phyloP scores from a whole-genome alignment of 768 basidiomycete genomes.

The Boletus rufocinnamomeus region DNA sequence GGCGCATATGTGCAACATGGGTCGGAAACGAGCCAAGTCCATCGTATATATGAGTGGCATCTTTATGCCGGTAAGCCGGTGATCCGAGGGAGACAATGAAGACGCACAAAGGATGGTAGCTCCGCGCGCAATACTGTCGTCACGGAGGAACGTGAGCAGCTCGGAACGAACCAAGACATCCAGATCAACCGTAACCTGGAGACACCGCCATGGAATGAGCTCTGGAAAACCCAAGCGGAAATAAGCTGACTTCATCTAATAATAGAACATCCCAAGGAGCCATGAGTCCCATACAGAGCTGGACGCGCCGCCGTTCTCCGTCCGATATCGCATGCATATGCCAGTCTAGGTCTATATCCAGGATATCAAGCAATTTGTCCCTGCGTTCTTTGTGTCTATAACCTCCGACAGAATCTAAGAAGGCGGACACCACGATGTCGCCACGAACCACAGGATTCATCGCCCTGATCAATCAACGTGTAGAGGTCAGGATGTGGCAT shows the following conservation, averaged over 20 bases:
- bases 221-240: neutral
- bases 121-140: slow-evolving; percentile 74
- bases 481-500: neutral
- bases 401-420: slow-evolving; percentile 97
- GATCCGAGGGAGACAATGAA: neutral
- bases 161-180: slow-evolving; percentile 94
- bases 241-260: slow-evolving; percentile 77
- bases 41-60: slow-evolving; percentile 98
- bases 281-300: slow-evolving; percentile 97
- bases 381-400: slow-evolving; percentile 90
- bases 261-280: slow-evolving; percentile 89
- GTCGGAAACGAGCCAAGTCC: slow-evolving; percentile 91
- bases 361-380: slow-evolving; percentile 82
- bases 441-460: slow-evolving; percentile 95
- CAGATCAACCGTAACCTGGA: slow-evolving; percentile 91
- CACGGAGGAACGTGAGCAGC: slow-evolving; percentile 82
- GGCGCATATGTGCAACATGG: slow-evolving; percentile 87
- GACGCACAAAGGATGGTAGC: slow-evolving; percentile 85
- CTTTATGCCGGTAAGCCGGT: slow-evolving; percentile 40
- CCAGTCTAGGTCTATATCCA: slow-evolving; percentile 96
- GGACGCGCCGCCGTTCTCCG: slow-evolving; percentile 90
- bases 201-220: slow-evolving; percentile 4
- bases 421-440: slow-evolving; percentile 90
- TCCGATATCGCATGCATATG: slow-evolving; percentile 96
- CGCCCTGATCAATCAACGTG: slow-evolving; percentile 56